These are phyloP conservation scores for Quercus ilex DNA, from an alignment of 306 rosid genomes.

Conservation along the genomic window DNA sequence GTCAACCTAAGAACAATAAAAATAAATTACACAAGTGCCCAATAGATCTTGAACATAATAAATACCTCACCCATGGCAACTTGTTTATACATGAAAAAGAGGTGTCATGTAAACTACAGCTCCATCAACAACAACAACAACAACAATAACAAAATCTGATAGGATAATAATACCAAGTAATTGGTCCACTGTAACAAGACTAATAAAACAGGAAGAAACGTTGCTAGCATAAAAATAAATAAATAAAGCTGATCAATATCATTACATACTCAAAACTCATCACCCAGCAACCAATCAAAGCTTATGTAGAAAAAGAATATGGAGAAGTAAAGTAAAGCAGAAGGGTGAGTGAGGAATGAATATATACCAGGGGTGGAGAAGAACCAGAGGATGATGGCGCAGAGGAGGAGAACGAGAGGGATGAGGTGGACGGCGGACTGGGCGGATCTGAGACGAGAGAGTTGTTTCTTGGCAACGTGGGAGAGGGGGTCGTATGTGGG, in stretches of 20 bases:
- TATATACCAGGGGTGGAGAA: slow-evolving; percentile 51
- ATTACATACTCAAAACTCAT: too few species aligned
- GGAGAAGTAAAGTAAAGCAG: background rate
- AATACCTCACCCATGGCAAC: background rate
- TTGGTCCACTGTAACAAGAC: background rate
- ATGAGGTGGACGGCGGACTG: slow-evolving; percentile 68
- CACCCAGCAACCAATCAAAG: too few species aligned
- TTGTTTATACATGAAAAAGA: background rate
- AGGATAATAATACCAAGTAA: background rate
- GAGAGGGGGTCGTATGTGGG: slow-evolving; percentile 87
- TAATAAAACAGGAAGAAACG: background rate
- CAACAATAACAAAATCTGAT: background rate
- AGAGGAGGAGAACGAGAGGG: slow-evolving; percentile 70
- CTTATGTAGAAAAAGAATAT: too few species aligned
- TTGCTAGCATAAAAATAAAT: too few species aligned
- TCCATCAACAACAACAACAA: background rate
- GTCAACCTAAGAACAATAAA: too few species aligned
- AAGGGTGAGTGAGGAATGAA: background rate
- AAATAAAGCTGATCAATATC: too few species aligned
- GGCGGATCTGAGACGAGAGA: slow-evolving; percentile 55
- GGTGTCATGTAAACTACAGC: background rate
- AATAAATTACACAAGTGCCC: background rate
- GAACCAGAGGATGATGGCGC: slow-evolving; percentile 88
- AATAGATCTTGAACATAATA: background rate
- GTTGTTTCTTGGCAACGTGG: slow-evolving; percentile 52